Evolutionary conservation across 306 rosid species (phyloP).

Genomic region (Malus domestica): ASM211411v1 NC_041794.1:36678001-36678500

Average conservation of each 20-base stretch:
- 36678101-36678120: constrained; percentile 86
- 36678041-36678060: constrained; percentile 72
- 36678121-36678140: constrained; percentile 66
- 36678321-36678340: background rate
- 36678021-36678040: constrained; percentile 56
- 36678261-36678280: constrained; percentile 86
- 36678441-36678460: constrained; percentile 21
- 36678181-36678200: constrained; percentile 50
- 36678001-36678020: constrained; percentile 70
- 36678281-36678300: constrained; percentile 52
- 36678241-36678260: constrained; percentile 86
- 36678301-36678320: constrained; percentile 5
- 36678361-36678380: background rate
- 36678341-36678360: background rate
- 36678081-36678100: constrained; percentile 89
- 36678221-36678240: constrained; percentile 72
- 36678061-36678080: constrained; percentile 74
- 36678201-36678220: constrained; percentile 57
- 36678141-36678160: constrained; percentile 54
- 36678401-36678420: constrained; percentile 69
- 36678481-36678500: background rate
- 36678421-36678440: constrained; percentile 65
- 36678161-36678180: constrained; percentile 40
- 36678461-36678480: background rate
- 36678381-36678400: constrained; percentile 35